Base-by-base conservation (phyloP, 2,329 filamentous ascomycete species). In the Sordariomycetes sp. region DNA sequence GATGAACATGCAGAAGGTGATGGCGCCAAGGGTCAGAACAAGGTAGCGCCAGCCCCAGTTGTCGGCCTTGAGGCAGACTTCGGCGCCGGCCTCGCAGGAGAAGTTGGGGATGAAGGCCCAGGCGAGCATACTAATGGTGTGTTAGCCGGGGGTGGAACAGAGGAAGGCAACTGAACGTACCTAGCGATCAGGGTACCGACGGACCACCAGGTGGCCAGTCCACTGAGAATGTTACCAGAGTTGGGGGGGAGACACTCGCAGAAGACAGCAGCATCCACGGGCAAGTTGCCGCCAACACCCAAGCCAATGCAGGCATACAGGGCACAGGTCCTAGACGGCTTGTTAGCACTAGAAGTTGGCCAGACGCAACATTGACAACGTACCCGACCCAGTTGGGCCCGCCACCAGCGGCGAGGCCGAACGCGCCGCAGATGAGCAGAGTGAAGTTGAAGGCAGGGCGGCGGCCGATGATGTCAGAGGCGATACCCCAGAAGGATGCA, bases 391-490 rank as follows among this genome's bases (percentile, higher is more conserved):
- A 1, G 66, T 76, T 82, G 2, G 76, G 78, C 0, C 78, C 75
- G 0, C 79, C 78, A 0, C 81, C 82, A 3, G 77, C 78, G 0
- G 79, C 70, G 20, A 82, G 72, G 0, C 78, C 83, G 61, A 84
- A 85, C 2, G 84, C 70, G 0, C 72, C 72, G 0, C 69, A 70
- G 4, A 75, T 65, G 3, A 76, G 62, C 1, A 76, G 67, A 0
- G 74, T 76, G 0, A 63, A 65, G 57, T 76, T 77, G 64, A 76
- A 77, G 0, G 74, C 74, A 1, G 69, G 72, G 28, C 68, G 67
- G 15, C 73, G 69, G 17, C 73, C 73, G 55, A 74, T 65, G 8
- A 76, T 56, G 53, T 73, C 73, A 12, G 68, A 69, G 0, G 70
- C 69, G 0, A 67, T 68, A 3, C 72, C 72, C 74, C 74, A 77